Evolutionary conservation across 2,329 filamentous ascomycete genomes (phyloP), one percentile per base, ranked within the genome.

Genomic region (Penicillium sumatraense): DNA sequence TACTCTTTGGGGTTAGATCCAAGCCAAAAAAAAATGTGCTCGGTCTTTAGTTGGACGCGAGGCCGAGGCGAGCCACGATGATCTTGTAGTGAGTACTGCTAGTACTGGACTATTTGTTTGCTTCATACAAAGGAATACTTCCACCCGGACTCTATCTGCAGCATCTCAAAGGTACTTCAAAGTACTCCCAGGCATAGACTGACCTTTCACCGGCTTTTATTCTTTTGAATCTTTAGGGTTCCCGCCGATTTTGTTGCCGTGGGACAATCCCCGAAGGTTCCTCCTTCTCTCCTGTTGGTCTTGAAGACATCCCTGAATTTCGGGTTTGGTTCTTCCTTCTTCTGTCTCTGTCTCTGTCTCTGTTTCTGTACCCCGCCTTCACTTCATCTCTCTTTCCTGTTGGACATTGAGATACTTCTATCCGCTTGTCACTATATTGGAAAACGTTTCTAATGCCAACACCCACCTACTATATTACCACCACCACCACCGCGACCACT

Each of bases 41-140:
- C 54, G 54, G 54, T 44, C 33, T 46, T 56, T 48, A 56, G 40
- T 31, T 33, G 21, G 31, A 26, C 50, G 40, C 49, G 29, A 56
- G 40, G 40, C 40, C 40, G 40, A 42, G 21, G 8, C n/a, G n/a
- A n/a, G 9, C 40, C 40, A 14, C 20, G 11, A 24, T 24, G 10
- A 24, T n/a, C 11, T 11, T 38, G 35, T 16, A 3, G n/a, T 13
- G 31, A 33, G 31, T 33, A n/a, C 27, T 29, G 27, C 27, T 7
- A 29, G 27, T 29, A 29, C 27, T 11, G 7, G 11, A 4, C 31
- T 33, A 9, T 33, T 33, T 33, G 26, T 29, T 29, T 35, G 5
- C 13, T 35, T 35, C 13, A n/a, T n/a, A 16, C 33, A 36, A 16
- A 13, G 2, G 18, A 36, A 8, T 36, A 36, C 33, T 18, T 36